Base-by-base conservation (phyloP, 352 stramenopile species). In the Globisporangium irregulare region DNA sequence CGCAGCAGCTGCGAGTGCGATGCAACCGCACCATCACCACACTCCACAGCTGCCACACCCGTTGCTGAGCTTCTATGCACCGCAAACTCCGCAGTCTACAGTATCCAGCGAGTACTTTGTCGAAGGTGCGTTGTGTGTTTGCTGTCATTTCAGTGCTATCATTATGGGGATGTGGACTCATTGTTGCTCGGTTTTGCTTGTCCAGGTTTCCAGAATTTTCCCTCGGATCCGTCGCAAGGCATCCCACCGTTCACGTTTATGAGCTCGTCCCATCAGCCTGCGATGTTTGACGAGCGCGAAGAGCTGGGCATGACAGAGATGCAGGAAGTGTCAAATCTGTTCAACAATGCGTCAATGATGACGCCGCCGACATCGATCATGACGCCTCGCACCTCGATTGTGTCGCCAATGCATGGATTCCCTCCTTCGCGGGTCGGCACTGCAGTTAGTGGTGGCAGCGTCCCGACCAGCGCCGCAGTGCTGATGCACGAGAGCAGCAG, bases 281-380 rank as follows among this genome's bases (percentile, higher is more conserved):
- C 62, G 24, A 68, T 71, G 59, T 59, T 67, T 58, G 48, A 70
- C 58, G 58, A 61, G 29, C 65, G 48, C 24, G 57, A 66, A 4
- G 65, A 70, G 32, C 59, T 62, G 12, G 58, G 56, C 20, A 25
- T 70, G 4, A 24, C 59, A 4, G 65, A 66, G 46, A 66, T 70
- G 29, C 65, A 66, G 57, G 58, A 68, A 38, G 36, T 68, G 10
- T 68, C 63, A 9, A 68, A 57, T 46, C 25, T 68, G 20, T 64
- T 69, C n/a, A 64, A n/a, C 55, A 64, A 64, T 12, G 54, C 64
- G 25, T 64, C 66, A 27, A 51, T 67, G 18, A 54, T 71, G 66
- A 71, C 66, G 18, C 66, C 66, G 27, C 66, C 66, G 12, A 67
- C 59, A 38, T 62, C 66, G 20, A 67, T 62, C 38, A 67, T 62